Percentiles rank a stretch among this genome's conserved stretches.
phyloP scores from a whole-genome alignment of 2,329 filamentous ascomycete species.

The Ceratocystis smalleyi region DNA sequence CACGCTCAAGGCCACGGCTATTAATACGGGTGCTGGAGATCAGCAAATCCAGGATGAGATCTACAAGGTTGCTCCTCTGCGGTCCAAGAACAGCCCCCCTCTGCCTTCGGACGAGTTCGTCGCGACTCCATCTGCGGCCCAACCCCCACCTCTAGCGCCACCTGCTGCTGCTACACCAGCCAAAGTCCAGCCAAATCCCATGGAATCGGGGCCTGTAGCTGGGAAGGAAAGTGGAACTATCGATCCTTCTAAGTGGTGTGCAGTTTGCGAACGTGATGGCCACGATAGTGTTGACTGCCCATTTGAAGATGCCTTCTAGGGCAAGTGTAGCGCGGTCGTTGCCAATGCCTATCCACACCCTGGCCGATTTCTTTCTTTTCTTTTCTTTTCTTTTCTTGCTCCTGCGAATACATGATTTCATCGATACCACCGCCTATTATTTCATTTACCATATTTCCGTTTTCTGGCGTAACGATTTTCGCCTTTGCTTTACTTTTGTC shows the following conservation, averaged over 20 bases:
- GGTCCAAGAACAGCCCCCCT: conserved; percentile 27
- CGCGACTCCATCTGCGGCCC: neutral
- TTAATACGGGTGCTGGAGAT: conserved; percentile 21
- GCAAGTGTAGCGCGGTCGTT: neutral
- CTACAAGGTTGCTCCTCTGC: conserved; percentile 39
- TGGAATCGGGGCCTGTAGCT: conserved; percentile 53
- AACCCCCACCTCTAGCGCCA: conserved; percentile 2
- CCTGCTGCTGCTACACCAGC: conserved; percentile 26
- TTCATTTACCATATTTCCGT: neutral
- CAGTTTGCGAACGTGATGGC: conserved; percentile 86
- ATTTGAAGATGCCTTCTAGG: conserved; percentile 63
- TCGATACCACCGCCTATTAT: conserved; percentile 11
- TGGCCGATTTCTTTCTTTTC: neutral
- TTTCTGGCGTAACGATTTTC: neutral
- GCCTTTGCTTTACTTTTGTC: neutral
- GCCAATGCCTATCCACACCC: neutral
- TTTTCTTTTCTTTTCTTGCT: conserved; percentile 2
- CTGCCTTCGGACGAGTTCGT: neutral
- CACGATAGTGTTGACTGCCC: conserved; percentile 94
- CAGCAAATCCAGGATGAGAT: conserved; percentile 27
- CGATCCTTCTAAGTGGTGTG: conserved; percentile 88
- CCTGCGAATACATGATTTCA: conserved; percentile 2
- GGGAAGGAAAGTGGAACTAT: conserved; percentile 65
- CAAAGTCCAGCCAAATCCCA: conserved; percentile 42
- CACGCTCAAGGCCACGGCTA: conserved; percentile 15